Conservation (phyloP, 345 rosid genomes). For the Populus pruinosa region DNA sequence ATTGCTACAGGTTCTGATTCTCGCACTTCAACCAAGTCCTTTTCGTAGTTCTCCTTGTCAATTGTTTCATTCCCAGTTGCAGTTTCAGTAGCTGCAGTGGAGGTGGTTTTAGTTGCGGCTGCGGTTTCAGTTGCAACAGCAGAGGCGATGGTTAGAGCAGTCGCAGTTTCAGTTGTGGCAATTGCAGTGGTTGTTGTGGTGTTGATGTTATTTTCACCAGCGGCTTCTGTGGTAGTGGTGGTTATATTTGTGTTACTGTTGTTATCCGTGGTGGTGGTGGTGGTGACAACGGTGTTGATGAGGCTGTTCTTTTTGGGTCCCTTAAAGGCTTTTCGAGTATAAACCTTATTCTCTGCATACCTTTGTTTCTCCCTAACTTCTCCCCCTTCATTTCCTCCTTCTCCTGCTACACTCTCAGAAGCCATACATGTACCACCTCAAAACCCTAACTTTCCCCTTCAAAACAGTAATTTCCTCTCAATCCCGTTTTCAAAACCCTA, state of each 20-base stretch:
- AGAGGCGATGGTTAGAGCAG: background rate
- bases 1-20: slow-evolving; percentile 29
- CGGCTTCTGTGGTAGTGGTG: background rate
- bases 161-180: background rate
- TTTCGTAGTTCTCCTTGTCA: slow-evolving; percentile 3
- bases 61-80: background rate
- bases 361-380: slow-evolving; percentile 59
- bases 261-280: background rate
- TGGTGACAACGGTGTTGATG: background rate
- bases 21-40: slow-evolving; percentile 32
- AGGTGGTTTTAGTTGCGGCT: background rate
- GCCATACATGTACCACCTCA: slow-evolving; percentile 72
- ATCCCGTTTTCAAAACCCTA: background rate
- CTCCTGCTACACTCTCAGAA: slow-evolving; percentile 74
- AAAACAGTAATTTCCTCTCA: slow-evolving; percentile 26
- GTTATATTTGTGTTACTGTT: background rate
- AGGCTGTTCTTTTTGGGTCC: slow-evolving; percentile 38
- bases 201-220: background rate
- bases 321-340: slow-evolving; percentile 70
- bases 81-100: background rate
- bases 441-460: slow-evolving; percentile 37
- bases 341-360: slow-evolving; percentile 58
- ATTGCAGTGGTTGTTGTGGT: background rate
- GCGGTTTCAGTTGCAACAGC: background rate
- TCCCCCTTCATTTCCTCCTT: slow-evolving; percentile 47